These are phyloP conservation scores for Cercospora sp. DNA, from an alignment of 2,329 filamentous ascomycete species.

Conservation along the genomic window DNA sequence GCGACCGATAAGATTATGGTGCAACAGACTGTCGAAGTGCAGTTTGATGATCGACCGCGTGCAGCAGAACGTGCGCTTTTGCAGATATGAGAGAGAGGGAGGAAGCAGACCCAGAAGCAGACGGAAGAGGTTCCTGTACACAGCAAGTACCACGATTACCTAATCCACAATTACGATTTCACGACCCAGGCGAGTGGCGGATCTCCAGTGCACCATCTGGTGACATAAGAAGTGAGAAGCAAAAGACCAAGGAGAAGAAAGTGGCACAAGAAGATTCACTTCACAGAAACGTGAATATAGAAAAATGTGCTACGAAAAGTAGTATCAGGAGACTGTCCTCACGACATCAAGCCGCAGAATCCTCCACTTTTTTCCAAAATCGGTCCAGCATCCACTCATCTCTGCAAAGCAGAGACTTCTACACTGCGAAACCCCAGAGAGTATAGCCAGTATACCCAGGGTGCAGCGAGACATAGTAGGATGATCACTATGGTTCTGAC, in stretches of 20 bases:
- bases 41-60: slow-evolving; percentile 16
- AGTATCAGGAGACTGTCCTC: slow-evolving; percentile 12
- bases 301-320: slow-evolving; percentile 22
- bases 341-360: slow-evolving; percentile 13
- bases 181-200: neutral
- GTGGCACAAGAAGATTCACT: slow-evolving; percentile 6
- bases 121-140: neutral
- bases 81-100: slow-evolving; percentile 6
- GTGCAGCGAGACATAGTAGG: slow-evolving; percentile 29
- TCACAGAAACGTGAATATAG: slow-evolving; percentile 18
- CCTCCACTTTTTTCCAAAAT: slow-evolving; percentile 5
- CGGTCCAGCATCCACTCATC: slow-evolving; percentile 26
- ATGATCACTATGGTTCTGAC: slow-evolving; percentile 34
- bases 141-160: neutral
- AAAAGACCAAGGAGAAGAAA: neutral
- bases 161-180: neutral
- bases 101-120: neutral
- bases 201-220: neutral
- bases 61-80: slow-evolving; percentile 12
- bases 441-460: slow-evolving; percentile 10
- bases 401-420: slow-evolving; percentile 8
- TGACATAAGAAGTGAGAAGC: neutral
- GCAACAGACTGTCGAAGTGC: slow-evolving; percentile 24
- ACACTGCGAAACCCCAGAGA: neutral
- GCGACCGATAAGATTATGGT: slow-evolving; percentile 25